A percentile compares a stretch with the other conserved stretches of the same genome.
Evolutionary conservation across 805 yeast species (phyloP).

Genomic region (Nakazawaea ambrosiae): DNA sequence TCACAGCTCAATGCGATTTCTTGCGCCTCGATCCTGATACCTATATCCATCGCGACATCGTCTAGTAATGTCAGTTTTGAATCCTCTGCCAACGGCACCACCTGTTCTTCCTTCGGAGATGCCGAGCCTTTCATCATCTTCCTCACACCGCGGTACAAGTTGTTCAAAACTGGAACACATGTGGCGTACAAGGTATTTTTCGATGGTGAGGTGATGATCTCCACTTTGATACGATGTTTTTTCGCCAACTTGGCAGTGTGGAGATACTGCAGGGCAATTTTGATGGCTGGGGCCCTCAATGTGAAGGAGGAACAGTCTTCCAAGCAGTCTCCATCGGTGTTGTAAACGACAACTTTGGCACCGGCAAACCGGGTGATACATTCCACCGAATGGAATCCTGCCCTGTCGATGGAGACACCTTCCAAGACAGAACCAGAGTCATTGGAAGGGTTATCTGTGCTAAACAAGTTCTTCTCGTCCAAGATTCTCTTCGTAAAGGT

Average conservation of each 20-base stretch:
- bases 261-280: conserved; percentile 46
- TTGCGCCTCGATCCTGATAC: conserved; percentile 66
- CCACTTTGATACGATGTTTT: conserved; percentile 41
- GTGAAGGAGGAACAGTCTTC: conserved; percentile 43
- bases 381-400: conserved; percentile 31
- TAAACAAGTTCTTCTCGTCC: conserved; percentile 1
- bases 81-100: not conserved
- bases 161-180: conserved; percentile 73
- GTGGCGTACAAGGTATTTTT: conserved; percentile 62
- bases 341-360: conserved; percentile 47
- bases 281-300: conserved; percentile 71
- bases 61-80: conserved; percentile 33
- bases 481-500: conserved; percentile 24
- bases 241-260: conserved; percentile 27
- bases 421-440: not conserved
- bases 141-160: conserved; percentile 44
- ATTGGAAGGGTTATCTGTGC: not conserved
- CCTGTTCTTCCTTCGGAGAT: not conserved
- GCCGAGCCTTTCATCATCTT: conserved; percentile 31
- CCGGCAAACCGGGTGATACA: conserved; percentile 60
- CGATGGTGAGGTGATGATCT: conserved; percentile 59
- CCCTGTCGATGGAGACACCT: conserved; percentile 15
- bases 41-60: conserved; percentile 54
- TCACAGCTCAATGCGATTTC: conserved; percentile 77
- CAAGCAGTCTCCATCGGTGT: conserved; percentile 33